phyloP scores from a whole-genome alignment of 2,329 filamentous ascomycete genomes.

The Claviceps citrina region DNA sequence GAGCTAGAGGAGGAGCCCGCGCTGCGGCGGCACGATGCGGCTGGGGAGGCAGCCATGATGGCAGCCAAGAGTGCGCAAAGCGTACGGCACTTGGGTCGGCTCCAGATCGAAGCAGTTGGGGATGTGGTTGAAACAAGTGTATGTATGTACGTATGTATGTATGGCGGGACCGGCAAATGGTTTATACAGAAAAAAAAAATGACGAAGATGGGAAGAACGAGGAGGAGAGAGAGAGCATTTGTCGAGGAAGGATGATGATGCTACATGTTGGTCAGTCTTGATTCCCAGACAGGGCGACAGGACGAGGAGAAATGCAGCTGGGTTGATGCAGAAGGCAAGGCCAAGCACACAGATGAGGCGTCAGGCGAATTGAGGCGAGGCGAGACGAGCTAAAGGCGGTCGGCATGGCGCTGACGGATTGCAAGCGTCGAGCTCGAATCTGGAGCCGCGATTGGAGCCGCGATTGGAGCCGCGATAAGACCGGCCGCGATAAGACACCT shows the following conservation, averaged over 20 bases:
- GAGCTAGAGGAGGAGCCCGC: conserved; percentile 22
- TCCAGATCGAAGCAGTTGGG: neutral
- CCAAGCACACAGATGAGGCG: neutral
- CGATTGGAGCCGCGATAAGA: neutral
- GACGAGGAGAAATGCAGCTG: neutral
- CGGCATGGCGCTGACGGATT: too few species aligned
- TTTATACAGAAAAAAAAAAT: neutral
- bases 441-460: too few species aligned
- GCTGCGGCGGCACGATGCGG: conserved; percentile 21
- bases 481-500: neutral
- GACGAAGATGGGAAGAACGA: too few species aligned
- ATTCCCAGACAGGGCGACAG: neutral
- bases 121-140: neutral
- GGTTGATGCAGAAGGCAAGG: neutral
- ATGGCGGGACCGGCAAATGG: neutral
- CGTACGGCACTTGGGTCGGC: too few species aligned
- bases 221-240: neutral
- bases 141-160: neutral
- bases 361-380: neutral
- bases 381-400: neutral
- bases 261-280: conserved; percentile 5
- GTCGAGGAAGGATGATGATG: conserved; percentile 1
- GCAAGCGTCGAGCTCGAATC: too few species aligned
- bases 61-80: neutral
- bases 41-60: conserved; percentile 22